Base-by-base conservation (phyloP, 2,329 filamentous ascomycete genomes). In the Phyllosticta citrichinensis region DNA sequence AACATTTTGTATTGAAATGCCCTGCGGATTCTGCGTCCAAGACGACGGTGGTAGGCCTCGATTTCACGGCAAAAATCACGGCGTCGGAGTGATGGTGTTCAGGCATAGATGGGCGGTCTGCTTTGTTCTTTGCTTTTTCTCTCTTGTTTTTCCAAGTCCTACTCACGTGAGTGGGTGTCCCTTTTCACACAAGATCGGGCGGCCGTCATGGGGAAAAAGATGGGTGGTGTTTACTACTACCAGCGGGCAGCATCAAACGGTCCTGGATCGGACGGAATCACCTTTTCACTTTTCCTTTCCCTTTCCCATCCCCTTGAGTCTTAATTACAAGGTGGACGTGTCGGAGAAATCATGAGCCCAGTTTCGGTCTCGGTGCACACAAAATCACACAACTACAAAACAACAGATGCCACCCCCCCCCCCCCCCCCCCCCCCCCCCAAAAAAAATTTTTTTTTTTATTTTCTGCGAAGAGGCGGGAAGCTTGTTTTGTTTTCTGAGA, bases 51-150 rank as follows among this genome's bases (percentile, higher is more conserved):
- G 40, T 47, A 47, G 40, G 14, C 40, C 40, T 47, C 17, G 14
- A 47, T n/a, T 47, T 47, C 17, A 47, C 40, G 40, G 40, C 40
- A 61, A 61, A 57, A 61, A 53, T 53, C 24, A 61, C 24, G 59
- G 59, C 59, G 59, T 61, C 56, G 52, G 27, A 55, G 59, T 56
- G 52, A 47, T 47, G 59, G 59, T 61, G 54, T 61, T 61, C 52
- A 40, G 47, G 55, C 55, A 57, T 61, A 61, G 59, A 60, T 20
- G 22, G 52, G 24, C 24, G 52, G 52, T 22, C 24, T 27, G 40
- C 47, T 40, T 33, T 33, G 4, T 19, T 57, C 30, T 27, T 47
- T n/a, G 40, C 40, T 47, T 47, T 47, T 47, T 47, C n/a, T 40
- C 55, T 52, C 52, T 19, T 30, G 33, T 56, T 24, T 22, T 20